Conservation (phyloP, 768 basidiomycete genomes). For the Rhodotorula taiwanensis region DNA sequence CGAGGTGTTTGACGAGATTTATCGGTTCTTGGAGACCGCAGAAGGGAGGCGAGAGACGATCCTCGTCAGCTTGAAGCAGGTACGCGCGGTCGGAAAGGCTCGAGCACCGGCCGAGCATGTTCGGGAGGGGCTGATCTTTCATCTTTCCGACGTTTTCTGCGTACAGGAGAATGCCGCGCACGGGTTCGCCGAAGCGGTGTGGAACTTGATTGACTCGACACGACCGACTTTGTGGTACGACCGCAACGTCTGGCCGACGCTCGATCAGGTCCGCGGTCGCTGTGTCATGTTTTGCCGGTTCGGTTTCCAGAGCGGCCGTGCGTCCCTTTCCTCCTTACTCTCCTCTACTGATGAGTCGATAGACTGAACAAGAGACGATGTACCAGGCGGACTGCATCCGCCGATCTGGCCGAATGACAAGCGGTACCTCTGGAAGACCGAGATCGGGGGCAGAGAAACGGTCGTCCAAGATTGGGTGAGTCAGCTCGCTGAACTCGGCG, state of each 20-base stretch:
- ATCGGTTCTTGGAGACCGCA: background rate
- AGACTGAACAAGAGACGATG: background rate
- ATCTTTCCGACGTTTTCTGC: too few species aligned
- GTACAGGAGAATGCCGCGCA: conserved; percentile 6
- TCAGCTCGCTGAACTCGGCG: too few species aligned
- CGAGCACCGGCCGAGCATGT: too few species aligned
- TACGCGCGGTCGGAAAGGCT: too few species aligned
- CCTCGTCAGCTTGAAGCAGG: conserved; percentile 8
- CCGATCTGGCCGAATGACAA: conserved; percentile 7
- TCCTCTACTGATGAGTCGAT: too few species aligned
- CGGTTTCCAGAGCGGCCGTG: background rate
- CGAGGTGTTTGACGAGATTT: conserved; percentile 5
- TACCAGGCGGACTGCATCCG: conserved; percentile 6
- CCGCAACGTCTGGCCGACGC: conserved; percentile 4
- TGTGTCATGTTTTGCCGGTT: conserved; percentile 18
- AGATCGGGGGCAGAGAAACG: conserved; percentile 4
- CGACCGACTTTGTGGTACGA: background rate
- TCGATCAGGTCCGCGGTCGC: conserved; percentile 5
- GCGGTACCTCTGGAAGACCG: background rate
- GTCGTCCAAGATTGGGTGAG: conserved; percentile 23
- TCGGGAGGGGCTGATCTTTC: too few species aligned
- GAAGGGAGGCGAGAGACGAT: conserved; percentile 3
- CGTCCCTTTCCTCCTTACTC: background rate
- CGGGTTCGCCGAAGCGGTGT: background rate
- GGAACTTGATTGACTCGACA: conserved; percentile 1